Percentiles rank a stretch among this genome's conserved stretches.
Conservation (phyloP, 768 basidiomycete genomes). For the Phlebiopsis gigantea region DNA sequence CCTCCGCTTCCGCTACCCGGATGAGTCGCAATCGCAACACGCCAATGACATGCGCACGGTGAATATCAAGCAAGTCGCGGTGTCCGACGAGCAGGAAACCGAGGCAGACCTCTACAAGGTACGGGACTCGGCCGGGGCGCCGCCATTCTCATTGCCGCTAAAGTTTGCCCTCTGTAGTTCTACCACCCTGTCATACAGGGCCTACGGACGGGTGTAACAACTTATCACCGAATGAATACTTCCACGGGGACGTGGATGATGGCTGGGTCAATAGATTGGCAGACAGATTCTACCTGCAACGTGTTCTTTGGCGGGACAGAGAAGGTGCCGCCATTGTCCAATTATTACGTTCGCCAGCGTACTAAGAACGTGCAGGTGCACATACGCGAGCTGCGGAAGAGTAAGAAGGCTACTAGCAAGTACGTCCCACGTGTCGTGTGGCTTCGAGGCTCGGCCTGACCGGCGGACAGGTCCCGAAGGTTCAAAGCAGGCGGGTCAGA, state of each 20-base stretch:
- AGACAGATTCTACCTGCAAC: conserved; percentile 36
- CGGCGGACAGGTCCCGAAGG: conserved; percentile 39
- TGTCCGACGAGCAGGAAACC: conserved; percentile 20
- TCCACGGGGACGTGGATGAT: conserved; percentile 41
- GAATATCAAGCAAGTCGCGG: conserved; percentile 31
- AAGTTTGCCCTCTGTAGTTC: conserved; percentile 11
- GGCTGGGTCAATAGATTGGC: conserved; percentile 52
- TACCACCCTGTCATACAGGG: conserved; percentile 7
- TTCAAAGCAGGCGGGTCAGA: conserved; percentile 44
- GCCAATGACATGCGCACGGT: conserved; percentile 40
- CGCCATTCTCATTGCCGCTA: not conserved
- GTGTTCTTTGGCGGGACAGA: conserved; percentile 38
- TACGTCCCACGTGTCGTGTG: not conserved
- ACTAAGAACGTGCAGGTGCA: conserved; percentile 25
- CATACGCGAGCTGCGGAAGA: conserved; percentile 43
- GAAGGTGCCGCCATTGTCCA: not conserved
- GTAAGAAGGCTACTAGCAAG: conserved; percentile 47
- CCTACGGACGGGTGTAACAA: not conserved
- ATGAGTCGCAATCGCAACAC: conserved; percentile 12
- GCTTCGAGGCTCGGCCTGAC: not conserved
- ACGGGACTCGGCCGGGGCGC: not conserved
- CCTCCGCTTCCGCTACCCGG: conserved; percentile 33
- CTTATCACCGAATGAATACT: conserved; percentile 43
- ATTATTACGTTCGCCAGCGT: not conserved
- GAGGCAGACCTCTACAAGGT: conserved; percentile 41